Percentiles rank a stretch among this genome's conserved stretches.
phyloP scores from a whole-genome alignment of 73 alveolate genomes.

The Tetrahymena thermophila region DNA sequence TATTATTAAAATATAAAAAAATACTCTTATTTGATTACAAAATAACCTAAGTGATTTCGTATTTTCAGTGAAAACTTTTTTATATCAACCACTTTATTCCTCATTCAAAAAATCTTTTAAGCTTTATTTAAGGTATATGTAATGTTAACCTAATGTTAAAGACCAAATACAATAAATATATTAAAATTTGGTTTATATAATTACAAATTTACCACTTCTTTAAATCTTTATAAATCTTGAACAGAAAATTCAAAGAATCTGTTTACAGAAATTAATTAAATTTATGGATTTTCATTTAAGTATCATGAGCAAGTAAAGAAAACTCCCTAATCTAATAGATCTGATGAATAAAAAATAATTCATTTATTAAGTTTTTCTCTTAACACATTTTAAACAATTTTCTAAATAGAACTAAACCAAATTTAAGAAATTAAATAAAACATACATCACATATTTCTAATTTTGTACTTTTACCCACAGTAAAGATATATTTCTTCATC shows the following conservation, averaged over 20 bases:
- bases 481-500: background rate
- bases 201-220: background rate
- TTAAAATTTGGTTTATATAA: background rate
- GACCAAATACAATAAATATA: background rate
- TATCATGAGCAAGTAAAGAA: background rate
- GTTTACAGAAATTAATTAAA: background rate
- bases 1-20: no score
- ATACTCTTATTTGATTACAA: no score
- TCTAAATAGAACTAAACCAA: background rate
- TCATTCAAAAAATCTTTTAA: no score
- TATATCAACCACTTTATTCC: no score
- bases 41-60: no score
- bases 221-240: background rate
- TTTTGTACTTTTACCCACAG: background rate
- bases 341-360: background rate
- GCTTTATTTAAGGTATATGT: background rate
- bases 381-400: background rate
- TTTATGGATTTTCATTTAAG: background rate
- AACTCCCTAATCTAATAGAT: background rate
- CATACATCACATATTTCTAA: background rate
- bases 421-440: no score
- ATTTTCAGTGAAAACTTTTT: no score
- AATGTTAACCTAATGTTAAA: no score
- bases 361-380: background rate
- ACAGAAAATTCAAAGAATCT: background rate